These are phyloP conservation scores for Aspergillus thermomutatus DNA, from an alignment of 2,329 filamentous ascomycete genomes.

Conservation along the genomic window DNA sequence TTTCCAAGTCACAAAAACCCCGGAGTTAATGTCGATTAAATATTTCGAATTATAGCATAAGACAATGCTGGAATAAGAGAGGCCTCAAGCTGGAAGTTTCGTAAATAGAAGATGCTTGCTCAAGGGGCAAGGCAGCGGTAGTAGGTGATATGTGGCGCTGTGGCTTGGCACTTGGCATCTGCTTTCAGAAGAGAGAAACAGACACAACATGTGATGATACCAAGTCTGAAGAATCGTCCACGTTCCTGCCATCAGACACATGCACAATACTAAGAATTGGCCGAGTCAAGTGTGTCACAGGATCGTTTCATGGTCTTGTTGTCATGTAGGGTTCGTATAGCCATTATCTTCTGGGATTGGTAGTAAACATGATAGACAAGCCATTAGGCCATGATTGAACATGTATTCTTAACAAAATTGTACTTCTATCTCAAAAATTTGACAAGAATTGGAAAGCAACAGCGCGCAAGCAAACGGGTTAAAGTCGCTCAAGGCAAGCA, in stretches of 20 bases:
- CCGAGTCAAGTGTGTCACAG: not conserved
- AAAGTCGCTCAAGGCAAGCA: not conserved
- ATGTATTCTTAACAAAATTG: not conserved
- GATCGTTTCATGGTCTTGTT: not conserved
- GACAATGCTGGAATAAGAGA: not conserved
- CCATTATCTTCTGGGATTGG: not conserved
- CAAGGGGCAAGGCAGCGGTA: slow-evolving; percentile 26
- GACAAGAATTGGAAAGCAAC: not conserved
- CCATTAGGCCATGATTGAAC: not conserved
- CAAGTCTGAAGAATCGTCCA: not conserved
- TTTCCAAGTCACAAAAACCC: no score
- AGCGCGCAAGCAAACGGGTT: not conserved
- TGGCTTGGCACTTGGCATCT: slow-evolving; percentile 32
- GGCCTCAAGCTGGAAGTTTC: not conserved
- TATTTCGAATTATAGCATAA: not conserved
- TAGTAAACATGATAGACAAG: not conserved
- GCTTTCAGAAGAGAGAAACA: not conserved
- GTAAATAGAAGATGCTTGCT: slow-evolving; percentile 4
- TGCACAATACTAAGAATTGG: not conserved
- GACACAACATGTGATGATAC: not conserved
- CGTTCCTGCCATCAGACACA: not conserved
- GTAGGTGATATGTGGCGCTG: slow-evolving; percentile 29
- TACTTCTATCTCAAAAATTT: not conserved
- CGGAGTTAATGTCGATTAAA: not conserved
- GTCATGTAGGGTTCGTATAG: not conserved